Percentiles rank a stretch among this genome's conserved stretches.
phyloP scores from a whole-genome alignment of 2,329 filamentous ascomycete genomes.

The Exophiala sideris region DNA sequence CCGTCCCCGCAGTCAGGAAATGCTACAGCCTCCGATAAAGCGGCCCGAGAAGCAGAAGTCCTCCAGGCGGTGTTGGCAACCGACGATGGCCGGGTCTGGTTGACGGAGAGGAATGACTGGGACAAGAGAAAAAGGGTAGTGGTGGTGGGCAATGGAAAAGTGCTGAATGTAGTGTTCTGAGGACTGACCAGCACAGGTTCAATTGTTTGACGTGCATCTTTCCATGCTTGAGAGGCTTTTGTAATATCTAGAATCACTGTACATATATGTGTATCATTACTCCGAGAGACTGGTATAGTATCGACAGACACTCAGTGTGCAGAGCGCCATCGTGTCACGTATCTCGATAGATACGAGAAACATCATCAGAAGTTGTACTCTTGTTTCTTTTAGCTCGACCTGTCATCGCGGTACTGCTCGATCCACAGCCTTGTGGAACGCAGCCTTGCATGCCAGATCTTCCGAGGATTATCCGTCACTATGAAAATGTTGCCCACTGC shows the following conservation, averaged over 20 bases:
- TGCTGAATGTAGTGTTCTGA: slow-evolving; percentile 70
- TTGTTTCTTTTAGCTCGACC: too few relatives aligned
- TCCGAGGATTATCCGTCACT: slow-evolving; percentile 7
- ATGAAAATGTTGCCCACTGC: neutral
- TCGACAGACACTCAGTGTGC: too few relatives aligned
- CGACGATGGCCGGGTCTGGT: slow-evolving; percentile 57
- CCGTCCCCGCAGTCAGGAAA: slow-evolving; percentile 36
- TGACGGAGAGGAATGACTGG: slow-evolving; percentile 50
- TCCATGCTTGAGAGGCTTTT: too few relatives aligned
- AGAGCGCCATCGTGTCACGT: too few relatives aligned
- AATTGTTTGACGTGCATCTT: too few relatives aligned
- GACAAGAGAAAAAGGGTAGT: slow-evolving; percentile 61
- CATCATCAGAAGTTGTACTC: neutral
- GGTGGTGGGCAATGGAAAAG: slow-evolving; percentile 62
- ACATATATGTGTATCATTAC: too few relatives aligned
- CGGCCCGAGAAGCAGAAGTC: slow-evolving; percentile 58
- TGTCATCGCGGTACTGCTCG: neutral
- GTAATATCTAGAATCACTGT: too few relatives aligned
- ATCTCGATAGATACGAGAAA: too few relatives aligned
- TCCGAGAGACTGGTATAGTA: too few relatives aligned
- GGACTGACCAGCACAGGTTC: neutral
- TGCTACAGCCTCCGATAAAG: slow-evolving; percentile 28
- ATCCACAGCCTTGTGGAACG: slow-evolving; percentile 5
- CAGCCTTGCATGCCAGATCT: neutral
- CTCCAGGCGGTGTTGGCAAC: slow-evolving; percentile 59